These are phyloP conservation scores for Cyamopsis tetragonoloba DNA, from an alignment of 306 rosid genomes.

Conservation along the genomic window DNA sequence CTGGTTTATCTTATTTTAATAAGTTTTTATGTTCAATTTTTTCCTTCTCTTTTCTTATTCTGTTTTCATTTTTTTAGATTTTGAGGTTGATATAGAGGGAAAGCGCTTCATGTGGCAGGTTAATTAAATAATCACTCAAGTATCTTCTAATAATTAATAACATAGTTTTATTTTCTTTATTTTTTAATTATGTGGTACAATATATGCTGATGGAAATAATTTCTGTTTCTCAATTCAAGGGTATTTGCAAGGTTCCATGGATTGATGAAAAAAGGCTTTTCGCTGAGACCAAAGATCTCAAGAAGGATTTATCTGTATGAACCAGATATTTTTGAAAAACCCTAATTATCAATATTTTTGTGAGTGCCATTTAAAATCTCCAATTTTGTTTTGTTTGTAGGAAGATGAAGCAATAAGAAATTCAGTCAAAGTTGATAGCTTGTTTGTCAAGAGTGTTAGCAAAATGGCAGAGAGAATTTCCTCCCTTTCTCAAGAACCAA, in stretches of 20 bases:
- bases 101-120: slow-evolving; percentile 59
- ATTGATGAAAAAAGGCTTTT: slow-evolving; percentile 47
- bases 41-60: not conserved
- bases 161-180: too few relatives aligned
- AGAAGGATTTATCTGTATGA: slow-evolving; percentile 39
- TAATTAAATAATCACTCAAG: not conserved
- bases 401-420: slow-evolving; percentile 38
- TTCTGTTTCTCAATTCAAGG: slow-evolving; percentile 21
- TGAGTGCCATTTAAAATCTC: not conserved
- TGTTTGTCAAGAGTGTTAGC: slow-evolving; percentile 26
- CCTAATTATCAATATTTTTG: not conserved
- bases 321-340: not conserved
- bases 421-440: slow-evolving; percentile 16
- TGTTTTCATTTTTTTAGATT: slow-evolving; percentile 27
- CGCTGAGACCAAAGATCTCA: slow-evolving; percentile 34
- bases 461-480: slow-evolving; percentile 25
- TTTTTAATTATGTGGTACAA: not conserved
- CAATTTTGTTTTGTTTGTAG: not conserved
- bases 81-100: slow-evolving; percentile 51
- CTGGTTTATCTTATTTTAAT: not conserved
- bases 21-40: not conserved
- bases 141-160: not conserved
- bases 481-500: not conserved
- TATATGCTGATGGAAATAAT: not conserved
- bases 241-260: slow-evolving; percentile 46